phyloP scores from a whole-genome alignment of 305 asterid genomes.

The Striga hermonthica region DNA sequence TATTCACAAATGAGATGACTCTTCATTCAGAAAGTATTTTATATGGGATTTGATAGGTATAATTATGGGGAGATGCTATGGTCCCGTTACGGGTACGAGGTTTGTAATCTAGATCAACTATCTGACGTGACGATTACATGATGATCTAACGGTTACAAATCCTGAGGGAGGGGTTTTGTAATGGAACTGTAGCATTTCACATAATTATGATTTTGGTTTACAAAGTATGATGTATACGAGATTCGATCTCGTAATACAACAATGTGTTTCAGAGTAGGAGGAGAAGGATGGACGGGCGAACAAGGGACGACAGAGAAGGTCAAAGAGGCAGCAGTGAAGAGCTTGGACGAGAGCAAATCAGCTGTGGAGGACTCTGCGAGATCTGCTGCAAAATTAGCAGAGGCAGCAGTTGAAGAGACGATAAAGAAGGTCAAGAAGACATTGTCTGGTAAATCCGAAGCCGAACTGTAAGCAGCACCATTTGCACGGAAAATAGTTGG shows the following conservation, averaged over 20 bases:
- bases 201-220: not conserved
- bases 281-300: not conserved
- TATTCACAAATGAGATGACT: not conserved
- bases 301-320: constrained; percentile 21
- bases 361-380: constrained; percentile 28
- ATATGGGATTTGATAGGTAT: not conserved
- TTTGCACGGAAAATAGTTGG: no score
- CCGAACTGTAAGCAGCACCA: constrained; percentile 2
- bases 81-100: no score
- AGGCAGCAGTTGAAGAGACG: constrained; percentile 24
- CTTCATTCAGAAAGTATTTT: no score
- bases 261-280: not conserved
- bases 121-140: no score
- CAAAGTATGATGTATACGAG: not conserved
- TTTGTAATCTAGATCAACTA: no score
- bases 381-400: constrained; percentile 28
- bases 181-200: no score
- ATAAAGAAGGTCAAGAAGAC: constrained; percentile 23
- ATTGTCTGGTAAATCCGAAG: not conserved
- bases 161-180: no score
- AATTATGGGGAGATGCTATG: no score
- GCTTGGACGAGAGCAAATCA: constrained; percentile 28
- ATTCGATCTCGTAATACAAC: not conserved
- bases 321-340: constrained; percentile 31
- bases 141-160: no score